Evolutionary conservation across 257 asterid species (phyloP), one percentile per base, ranked within the genome.

Genomic region (Perilla frutescens): DNA sequence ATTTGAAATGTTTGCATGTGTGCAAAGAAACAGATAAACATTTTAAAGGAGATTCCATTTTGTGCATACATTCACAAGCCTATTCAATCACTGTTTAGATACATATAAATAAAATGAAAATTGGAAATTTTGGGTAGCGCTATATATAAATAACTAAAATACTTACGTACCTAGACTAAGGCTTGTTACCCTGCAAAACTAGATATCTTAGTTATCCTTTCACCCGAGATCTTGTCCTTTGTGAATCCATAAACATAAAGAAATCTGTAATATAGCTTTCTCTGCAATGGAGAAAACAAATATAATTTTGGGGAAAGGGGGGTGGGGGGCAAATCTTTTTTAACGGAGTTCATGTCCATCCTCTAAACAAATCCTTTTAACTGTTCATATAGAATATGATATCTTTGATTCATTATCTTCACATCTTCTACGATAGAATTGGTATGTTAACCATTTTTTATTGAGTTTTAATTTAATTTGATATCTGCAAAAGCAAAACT

Each of bases 161-260:
- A 34, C 56, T 48, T 68, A 72, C 67, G 64, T 80, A 91, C 99
- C 96, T 94, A 97, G 81, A 97, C 97, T 81, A 94, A 86, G 84
- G 98, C 95, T 86, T 91, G 99, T 81, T 94, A 91, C 68, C 99
- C 98, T 0, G 96, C 97, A 62, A 92, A 91, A 76, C 91, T 91
- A 6, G 91, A 91, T 76, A 93, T 81, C 72, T 87, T 91, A 72
- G 83, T 86, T 61, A 87, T 85, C 81, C 82, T 91, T 77, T 94
- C 98, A 67, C 96, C 91, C 48, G 96, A 84, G 62, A 83, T 87
- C 84, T 79, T 91, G 74, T 88, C 96, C 80, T 88, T 88, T 4
- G 97, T 84, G 89, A 94, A 94, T 57, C 99, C 96, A 81, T 94
- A 98, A 66, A 90, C 93, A 71, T 92, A 97, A 74, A 94, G 96